Conservation (phyloP, 352 stramenopile genomes). For the Saprolegnia parasitica region DNA sequence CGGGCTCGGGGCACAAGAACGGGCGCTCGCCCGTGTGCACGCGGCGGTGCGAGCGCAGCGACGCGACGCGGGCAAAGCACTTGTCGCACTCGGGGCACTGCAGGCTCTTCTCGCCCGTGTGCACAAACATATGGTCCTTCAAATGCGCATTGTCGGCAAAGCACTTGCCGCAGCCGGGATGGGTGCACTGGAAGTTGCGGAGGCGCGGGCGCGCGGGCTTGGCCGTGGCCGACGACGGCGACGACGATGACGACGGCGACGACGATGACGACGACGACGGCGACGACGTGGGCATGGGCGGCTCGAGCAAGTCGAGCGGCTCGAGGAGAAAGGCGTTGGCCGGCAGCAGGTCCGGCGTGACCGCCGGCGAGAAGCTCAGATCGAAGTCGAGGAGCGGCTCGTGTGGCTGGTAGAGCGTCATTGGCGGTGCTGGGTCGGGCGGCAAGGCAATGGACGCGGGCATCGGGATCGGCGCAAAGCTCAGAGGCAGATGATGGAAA, state of each 20-base stretch:
- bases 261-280: neutral
- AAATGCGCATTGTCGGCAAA: slow-evolving; percentile 67
- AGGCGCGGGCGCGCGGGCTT: slow-evolving; percentile 35
- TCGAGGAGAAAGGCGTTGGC: neutral
- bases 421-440: neutral
- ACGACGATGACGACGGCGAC: neutral
- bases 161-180: slow-evolving; percentile 60
- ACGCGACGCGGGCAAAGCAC: slow-evolving; percentile 48
- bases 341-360: neutral
- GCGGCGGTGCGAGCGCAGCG: slow-evolving; percentile 54
- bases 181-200: slow-evolving; percentile 64
- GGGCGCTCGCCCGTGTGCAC: slow-evolving; percentile 22
- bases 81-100: slow-evolving; percentile 46
- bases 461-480: neutral
- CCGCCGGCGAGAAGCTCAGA: neutral
- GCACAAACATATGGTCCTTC: slow-evolving; percentile 64
- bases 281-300: neutral
- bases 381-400: neutral
- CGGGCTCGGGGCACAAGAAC: slow-evolving; percentile 22
- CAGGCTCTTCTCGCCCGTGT: slow-evolving; percentile 63
- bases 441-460: neutral
- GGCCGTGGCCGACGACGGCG: neutral
- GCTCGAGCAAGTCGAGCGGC: neutral
- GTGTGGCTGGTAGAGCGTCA: neutral
- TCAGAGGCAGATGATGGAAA: no score